Percentiles rank a stretch among this genome's conserved stretches.
Evolutionary conservation across 2,329 filamentous ascomycete species (phyloP).

Genomic region (Fusarium denticulatum): DNA sequence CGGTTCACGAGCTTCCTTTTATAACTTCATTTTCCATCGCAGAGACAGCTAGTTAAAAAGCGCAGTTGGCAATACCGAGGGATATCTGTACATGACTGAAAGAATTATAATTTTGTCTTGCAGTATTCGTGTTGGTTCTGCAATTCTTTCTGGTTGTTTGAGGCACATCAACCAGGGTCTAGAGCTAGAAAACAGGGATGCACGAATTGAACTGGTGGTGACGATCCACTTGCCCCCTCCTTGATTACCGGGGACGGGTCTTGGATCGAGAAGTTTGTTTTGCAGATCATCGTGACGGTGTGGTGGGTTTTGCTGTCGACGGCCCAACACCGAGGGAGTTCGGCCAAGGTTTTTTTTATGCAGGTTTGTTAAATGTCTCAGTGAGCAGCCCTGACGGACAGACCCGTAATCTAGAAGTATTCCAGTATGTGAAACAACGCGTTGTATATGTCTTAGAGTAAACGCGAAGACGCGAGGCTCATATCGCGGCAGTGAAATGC

Average conservation of each 20-base stretch:
- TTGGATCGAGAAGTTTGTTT: not conserved
- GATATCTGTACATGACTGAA: not conserved
- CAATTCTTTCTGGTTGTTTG: constrained; percentile 3
- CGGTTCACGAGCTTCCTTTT: constrained; percentile 11
- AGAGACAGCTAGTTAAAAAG: not conserved
- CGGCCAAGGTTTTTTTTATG: not conserved
- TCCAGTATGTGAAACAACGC: not conserved
- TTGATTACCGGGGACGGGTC: not conserved
- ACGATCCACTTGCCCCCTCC: not conserved
- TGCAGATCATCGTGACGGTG: constrained; percentile 3
- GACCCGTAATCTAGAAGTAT: not conserved
- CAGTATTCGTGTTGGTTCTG: not conserved
- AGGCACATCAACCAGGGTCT: constrained; percentile 5
- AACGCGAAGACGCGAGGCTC: not conserved
- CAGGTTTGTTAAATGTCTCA: constrained; percentile 11
- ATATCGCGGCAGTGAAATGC: not conserved
- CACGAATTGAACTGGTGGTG: not conserved
- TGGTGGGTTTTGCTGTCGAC: not conserved
- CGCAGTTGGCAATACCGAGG: not conserved
- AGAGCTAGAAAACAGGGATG: constrained; percentile 19
- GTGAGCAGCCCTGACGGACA: not conserved
- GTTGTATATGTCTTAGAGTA: fast-evolving
- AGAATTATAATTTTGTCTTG: not conserved
- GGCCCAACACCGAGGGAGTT: not conserved
- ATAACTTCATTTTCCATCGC: not conserved